Evolutionary conservation across 208 protist species (phyloP).

Genomic region (Leishmania arabica): DNA sequence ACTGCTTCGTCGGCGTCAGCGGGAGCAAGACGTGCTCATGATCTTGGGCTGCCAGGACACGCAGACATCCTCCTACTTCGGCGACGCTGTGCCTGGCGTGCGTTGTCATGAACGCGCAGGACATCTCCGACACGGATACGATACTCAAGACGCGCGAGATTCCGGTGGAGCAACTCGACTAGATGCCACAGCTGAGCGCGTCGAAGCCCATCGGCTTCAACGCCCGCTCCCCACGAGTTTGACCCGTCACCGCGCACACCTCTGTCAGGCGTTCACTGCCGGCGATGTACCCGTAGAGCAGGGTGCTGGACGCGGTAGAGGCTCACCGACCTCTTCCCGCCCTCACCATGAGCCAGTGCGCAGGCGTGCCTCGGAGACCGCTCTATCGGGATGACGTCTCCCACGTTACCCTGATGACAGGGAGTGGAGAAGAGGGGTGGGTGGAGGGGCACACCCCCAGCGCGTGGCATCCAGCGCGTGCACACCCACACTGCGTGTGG

Average conservation of each 20-base stretch:
- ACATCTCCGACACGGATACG: constrained; percentile 50
- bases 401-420: no score
- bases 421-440: no score
- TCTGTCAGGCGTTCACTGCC: constrained; percentile 33
- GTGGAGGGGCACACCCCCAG: no score
- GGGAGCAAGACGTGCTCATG: constrained; percentile 61
- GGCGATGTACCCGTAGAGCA: neutral
- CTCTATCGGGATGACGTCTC: no score
- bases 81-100: constrained; percentile 70
- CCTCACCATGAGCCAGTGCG: no score
- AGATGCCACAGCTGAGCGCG: constrained; percentile 75
- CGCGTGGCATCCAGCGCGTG: no score
- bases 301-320: no score
- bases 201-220: constrained; percentile 68
- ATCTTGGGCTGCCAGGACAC: constrained; percentile 67
- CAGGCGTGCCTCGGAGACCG: no score
- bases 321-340: no score
- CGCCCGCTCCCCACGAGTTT: constrained; percentile 47
- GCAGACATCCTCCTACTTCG: constrained; percentile 60
- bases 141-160: constrained; percentile 66
- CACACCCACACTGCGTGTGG: no score
- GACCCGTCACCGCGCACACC: constrained; percentile 35
- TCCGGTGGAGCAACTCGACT: constrained; percentile 49
- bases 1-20: constrained; percentile 45
- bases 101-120: constrained; percentile 50